Evolutionary conservation across 345 rosid species (phyloP).

Genomic region (Gossypium arboreum): DNA sequence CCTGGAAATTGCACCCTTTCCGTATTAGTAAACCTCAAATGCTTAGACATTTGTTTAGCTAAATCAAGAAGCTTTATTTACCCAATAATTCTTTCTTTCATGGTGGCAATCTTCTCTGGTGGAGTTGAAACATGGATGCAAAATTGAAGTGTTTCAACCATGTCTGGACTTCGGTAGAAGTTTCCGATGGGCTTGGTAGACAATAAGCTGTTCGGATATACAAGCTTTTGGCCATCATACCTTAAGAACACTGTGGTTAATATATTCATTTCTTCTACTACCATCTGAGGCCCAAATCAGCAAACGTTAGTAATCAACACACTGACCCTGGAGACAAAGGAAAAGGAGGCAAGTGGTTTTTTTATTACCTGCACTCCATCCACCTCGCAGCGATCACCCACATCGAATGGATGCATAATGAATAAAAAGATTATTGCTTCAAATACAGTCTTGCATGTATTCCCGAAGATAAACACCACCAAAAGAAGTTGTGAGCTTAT

Average conservation of each 20-base stretch:
- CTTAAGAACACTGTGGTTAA: conserved; percentile 44
- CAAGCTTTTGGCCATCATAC: conserved; percentile 41
- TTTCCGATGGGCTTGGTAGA: conserved; percentile 46
- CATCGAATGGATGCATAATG: conserved; percentile 51
- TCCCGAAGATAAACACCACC: conserved; percentile 43
- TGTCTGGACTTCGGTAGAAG: conserved; percentile 45
- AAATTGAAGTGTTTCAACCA: conserved; percentile 40
- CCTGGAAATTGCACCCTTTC: conserved; percentile 17
- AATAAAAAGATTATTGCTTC: conserved; percentile 54
- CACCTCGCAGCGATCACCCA: conserved; percentile 49
- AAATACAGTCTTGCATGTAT: conserved; percentile 47
- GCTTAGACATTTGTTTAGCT: not conserved
- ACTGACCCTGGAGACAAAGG: not conserved
- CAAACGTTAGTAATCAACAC: not conserved
- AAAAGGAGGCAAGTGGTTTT: not conserved
- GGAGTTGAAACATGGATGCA: conserved; percentile 47
- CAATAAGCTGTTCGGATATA: conserved; percentile 38
- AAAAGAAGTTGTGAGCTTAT: conserved; percentile 48
- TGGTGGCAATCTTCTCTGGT: conserved; percentile 28
- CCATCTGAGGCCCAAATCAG: conserved; percentile 31
- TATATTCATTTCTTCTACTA: conserved; percentile 56
- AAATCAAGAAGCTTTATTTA: conserved; percentile 10
- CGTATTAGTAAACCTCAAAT: not conserved
- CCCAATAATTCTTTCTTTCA: conserved; percentile 30
- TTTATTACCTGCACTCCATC: conserved; percentile 44